phyloP scores from a whole-genome alignment of 2,329 filamentous ascomycete genomes.

The Neonectria magnoliae region DNA sequence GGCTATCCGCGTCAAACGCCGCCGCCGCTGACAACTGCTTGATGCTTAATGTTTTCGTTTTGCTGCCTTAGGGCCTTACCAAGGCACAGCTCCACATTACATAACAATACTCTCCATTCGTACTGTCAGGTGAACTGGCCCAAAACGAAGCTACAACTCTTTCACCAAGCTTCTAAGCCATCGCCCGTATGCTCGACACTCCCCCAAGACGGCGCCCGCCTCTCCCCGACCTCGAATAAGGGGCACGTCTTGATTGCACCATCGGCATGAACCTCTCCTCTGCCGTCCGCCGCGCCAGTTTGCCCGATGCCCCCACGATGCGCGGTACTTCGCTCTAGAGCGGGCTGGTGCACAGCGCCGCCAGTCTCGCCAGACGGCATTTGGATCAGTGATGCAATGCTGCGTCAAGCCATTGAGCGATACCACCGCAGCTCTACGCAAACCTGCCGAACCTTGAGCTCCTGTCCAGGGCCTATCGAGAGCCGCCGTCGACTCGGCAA shows the following conservation, averaged over 20 bases:
- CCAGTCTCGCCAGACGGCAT: conserved; percentile 37
- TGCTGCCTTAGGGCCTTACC: background rate
- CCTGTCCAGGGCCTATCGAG: conserved; percentile 65
- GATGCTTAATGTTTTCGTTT: background rate
- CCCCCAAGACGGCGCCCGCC: background rate
- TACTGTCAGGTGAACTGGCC: background rate
- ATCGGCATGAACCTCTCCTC: conserved; percentile 23
- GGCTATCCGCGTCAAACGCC: background rate
- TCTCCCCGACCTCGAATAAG: background rate
- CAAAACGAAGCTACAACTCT: background rate
- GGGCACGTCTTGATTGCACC: conserved; percentile 4
- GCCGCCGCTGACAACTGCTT: background rate
- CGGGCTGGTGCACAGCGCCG: conserved; percentile 30
- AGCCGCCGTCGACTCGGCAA: conserved; percentile 62
- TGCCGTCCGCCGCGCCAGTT: conserved; percentile 6
- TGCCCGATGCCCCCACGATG: conserved; percentile 46
- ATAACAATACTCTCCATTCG: conserved; percentile 1
- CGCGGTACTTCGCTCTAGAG: conserved; percentile 40
- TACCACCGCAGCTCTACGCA: conserved; percentile 37
- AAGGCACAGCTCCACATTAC: background rate
- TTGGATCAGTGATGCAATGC: conserved; percentile 48
- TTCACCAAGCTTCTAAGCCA: background rate
- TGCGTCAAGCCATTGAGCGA: conserved; percentile 46
- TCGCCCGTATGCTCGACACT: background rate
- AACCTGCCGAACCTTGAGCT: conserved; percentile 49